These are phyloP conservation scores for Mycena metata DNA, from an alignment of 768 basidiomycete species.

Conservation along the genomic window DNA sequence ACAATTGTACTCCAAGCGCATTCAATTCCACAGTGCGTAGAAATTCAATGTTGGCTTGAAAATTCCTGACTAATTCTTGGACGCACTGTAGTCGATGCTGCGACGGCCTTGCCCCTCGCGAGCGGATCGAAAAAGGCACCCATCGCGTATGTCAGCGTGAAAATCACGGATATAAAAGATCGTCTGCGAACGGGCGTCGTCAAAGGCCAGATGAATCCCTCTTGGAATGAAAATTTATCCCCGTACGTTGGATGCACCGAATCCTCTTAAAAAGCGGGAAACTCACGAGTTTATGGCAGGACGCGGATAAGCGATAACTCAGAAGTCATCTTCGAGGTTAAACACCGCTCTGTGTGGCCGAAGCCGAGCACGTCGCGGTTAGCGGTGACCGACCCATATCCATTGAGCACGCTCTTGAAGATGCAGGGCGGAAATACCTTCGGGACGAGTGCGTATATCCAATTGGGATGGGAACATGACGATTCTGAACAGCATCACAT, in stretches of 20 bases:
- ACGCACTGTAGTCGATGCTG: conserved; percentile 22
- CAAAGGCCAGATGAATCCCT: conserved; percentile 29
- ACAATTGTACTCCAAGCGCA: conserved; percentile 27
- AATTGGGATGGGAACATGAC: background rate
- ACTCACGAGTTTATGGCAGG: conserved; percentile 11
- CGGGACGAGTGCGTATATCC: conserved; percentile 26
- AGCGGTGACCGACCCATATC: conserved; percentile 29
- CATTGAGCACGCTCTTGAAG: conserved; percentile 31
- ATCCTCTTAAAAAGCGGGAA: background rate
- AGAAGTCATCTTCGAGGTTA: conserved; percentile 31
- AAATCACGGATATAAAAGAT: conserved; percentile 23
- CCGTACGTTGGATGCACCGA: conserved; percentile 11
- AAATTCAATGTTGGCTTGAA: background rate
- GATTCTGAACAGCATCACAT: background rate
- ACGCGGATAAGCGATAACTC: conserved; percentile 23
- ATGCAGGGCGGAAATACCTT: conserved; percentile 35
- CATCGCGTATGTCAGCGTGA: conserved; percentile 28
- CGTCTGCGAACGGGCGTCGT: conserved; percentile 27
- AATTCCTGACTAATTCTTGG: conserved; percentile 1
- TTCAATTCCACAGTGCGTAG: conserved; percentile 34
- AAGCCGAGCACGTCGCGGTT: conserved; percentile 24
- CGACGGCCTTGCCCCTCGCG: conserved; percentile 18
- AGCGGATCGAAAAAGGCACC: conserved; percentile 20
- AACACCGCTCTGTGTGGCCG: conserved; percentile 33
- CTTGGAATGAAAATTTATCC: conserved; percentile 31